Evolutionary conservation across 2,329 filamentous ascomycete species (phyloP).

Genomic region (Ceratocystis colombiana): DNA sequence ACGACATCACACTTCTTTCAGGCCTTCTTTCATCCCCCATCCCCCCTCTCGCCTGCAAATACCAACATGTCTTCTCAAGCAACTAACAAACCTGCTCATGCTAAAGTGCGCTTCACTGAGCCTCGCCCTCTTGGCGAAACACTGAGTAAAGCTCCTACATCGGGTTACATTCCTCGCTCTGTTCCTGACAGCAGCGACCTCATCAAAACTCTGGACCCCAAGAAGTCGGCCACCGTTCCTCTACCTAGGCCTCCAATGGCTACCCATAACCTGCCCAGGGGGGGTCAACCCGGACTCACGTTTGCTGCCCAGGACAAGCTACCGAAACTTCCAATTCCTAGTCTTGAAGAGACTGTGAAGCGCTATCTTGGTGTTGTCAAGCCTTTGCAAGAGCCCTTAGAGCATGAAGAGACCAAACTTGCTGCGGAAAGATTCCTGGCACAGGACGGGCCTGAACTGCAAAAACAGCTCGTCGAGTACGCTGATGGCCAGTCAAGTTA

Average conservation of each 20-base stretch:
- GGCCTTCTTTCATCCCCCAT: neutral
- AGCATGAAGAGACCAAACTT: conserved; percentile 70
- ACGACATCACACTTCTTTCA: neutral
- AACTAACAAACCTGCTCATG: conserved; percentile 32
- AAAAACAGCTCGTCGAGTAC: conserved; percentile 84
- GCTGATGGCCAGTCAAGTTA: conserved; percentile 86
- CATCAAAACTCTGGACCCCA: conserved; percentile 10
- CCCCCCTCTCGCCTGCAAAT: neutral
- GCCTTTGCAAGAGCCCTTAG: conserved; percentile 68
- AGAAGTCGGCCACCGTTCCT: conserved; percentile 9
- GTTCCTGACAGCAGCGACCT: conserved; percentile 31
- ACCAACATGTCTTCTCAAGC: conserved; percentile 9
- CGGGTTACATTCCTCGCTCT: conserved; percentile 33
- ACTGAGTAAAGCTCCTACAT: conserved; percentile 39
- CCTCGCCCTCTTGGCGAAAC: conserved; percentile 65
- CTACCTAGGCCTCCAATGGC: conserved; percentile 37
- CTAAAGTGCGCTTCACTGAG: conserved; percentile 40
- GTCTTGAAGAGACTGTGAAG: conserved; percentile 65
- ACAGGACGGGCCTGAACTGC: conserved; percentile 69
- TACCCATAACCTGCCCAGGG: conserved; percentile 39
- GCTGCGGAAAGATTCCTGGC: conserved; percentile 76
- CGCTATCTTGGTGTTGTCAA: conserved; percentile 71
- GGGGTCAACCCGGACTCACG: conserved; percentile 63
- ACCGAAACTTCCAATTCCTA: conserved; percentile 85
- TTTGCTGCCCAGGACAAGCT: conserved; percentile 82